These are phyloP conservation scores for Entomortierella beljakovae DNA, from an alignment of 192 early-diverging fungal genomes.

Conservation along the genomic window DNA sequence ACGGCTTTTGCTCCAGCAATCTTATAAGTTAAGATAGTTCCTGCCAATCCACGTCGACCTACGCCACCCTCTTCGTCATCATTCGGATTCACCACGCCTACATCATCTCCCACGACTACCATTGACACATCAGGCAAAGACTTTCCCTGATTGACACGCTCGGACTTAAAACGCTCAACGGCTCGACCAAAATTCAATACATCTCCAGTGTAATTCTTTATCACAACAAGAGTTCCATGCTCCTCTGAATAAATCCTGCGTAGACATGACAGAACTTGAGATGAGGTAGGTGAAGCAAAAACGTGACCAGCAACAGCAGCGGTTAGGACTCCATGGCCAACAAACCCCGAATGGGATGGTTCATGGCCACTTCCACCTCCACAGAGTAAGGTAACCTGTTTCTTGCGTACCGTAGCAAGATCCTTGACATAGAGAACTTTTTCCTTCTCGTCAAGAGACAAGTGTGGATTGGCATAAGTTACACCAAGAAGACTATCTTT, in stretches of 20 bases:
- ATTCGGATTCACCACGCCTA: conserved; percentile 76
- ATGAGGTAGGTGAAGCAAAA: conserved; percentile 87
- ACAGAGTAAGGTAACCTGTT: conserved; percentile 81
- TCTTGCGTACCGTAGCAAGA: conserved; percentile 58
- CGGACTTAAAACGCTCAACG: conserved; percentile 80
- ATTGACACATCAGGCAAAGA: conserved; percentile 65
- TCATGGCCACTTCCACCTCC: conserved; percentile 91
- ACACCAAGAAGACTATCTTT: conserved; percentile 70
- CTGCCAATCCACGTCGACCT: conserved; percentile 84
- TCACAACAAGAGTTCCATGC: conserved; percentile 76
- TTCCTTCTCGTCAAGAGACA: conserved; percentile 66
- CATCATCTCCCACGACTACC: conserved; percentile 88
- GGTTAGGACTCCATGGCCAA: conserved; percentile 78
- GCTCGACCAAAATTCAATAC: conserved; percentile 85
- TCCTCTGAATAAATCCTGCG: conserved; percentile 69
- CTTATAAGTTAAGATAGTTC: conserved; percentile 84
- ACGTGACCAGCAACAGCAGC: conserved; percentile 87
- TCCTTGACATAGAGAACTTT: conserved; percentile 75
- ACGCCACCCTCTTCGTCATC: conserved; percentile 67
- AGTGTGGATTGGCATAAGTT: conserved; percentile 67
- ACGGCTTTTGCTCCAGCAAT: conserved; percentile 79
- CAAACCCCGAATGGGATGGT: conserved; percentile 83
- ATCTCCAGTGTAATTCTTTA: conserved; percentile 93
- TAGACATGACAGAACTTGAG: conserved; percentile 81
- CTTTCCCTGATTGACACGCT: conserved; percentile 60